Evolutionary conservation across 306 rosid genomes (phyloP), one percentile per base, ranked within the genome.

Genomic region (Castanospermum australe): DNA sequence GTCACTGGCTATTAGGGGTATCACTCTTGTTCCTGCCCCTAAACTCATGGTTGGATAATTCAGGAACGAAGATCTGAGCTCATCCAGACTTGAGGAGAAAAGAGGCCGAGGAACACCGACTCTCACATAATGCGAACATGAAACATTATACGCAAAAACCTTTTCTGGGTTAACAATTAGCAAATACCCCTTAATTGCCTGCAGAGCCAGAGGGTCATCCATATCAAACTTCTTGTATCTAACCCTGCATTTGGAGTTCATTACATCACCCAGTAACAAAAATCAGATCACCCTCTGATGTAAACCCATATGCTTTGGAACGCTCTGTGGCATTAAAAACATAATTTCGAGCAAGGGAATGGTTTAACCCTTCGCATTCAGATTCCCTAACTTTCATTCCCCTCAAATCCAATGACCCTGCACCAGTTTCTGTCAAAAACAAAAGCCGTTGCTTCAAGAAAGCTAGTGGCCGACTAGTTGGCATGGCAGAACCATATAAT

Each of bases 221-320:
- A 91, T 76, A 24, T 90, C 99, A 52, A 90, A 81, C 79, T 88
- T 90, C 88, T 95, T 95, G 73, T 93, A 91, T 44, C 99, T 87
- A 32, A 95, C 94, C 88, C 99, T 88, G 86, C 99, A 93, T 69
- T 93, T 93, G 87, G 93, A 93, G 88, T 93, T 93, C 89, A 87
- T 89, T 17, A 78, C 78, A 88, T 93, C 99, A 17, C 99, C 99
- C 35, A 91, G 84, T 78, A 17, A 93, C 87, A 76, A 90, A 88
- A 63, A 93, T 82, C 78, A 96, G 78, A 67, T 95, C 98, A 61
- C 98, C 99, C 0, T 89, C 92, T 0, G 94, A 86, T 2, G 99
- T 96, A 71, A 83, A 84, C 4, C 99, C 99, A 9, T 93, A 96
- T 0, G 98, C 99, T 59, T 95, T 96, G 21, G 98, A 91, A 41